Conservation (phyloP, 2,329 filamentous ascomycete genomes). For the Penicillium italicum region DNA sequence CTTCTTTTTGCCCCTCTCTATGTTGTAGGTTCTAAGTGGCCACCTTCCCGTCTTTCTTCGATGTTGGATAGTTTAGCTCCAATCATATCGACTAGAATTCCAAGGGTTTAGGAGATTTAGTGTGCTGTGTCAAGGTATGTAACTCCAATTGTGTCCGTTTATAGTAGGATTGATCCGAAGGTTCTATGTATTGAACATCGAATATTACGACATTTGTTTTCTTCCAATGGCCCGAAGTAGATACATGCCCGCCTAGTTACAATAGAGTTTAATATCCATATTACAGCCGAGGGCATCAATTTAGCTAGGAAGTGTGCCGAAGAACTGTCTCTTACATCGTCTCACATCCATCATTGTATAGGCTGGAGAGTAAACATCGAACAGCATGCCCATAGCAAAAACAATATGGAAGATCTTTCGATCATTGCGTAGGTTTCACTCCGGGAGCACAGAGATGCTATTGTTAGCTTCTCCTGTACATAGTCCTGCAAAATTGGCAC, state of each 20-base stretch:
- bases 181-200: background rate
- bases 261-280: background rate
- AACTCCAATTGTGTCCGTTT: background rate
- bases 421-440: background rate
- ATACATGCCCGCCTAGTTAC: background rate
- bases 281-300: background rate
- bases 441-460: background rate
- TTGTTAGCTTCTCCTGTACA: background rate
- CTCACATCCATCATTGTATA: background rate
- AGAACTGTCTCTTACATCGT: background rate
- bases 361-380: background rate
- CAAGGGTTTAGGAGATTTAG: background rate
- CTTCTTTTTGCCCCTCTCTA: background rate
- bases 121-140: background rate
- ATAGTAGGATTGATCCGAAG: background rate
- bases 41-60: conserved; percentile 1
- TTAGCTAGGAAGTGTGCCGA: background rate
- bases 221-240: background rate
- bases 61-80: background rate
- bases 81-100: background rate
- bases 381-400: background rate
- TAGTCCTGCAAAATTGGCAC: background rate
- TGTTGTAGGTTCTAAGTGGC: conserved; percentile 1
- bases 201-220: background rate
- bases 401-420: background rate